phyloP scores from a whole-genome alignment of 805 yeast species.

The Candida adriatica region DNA sequence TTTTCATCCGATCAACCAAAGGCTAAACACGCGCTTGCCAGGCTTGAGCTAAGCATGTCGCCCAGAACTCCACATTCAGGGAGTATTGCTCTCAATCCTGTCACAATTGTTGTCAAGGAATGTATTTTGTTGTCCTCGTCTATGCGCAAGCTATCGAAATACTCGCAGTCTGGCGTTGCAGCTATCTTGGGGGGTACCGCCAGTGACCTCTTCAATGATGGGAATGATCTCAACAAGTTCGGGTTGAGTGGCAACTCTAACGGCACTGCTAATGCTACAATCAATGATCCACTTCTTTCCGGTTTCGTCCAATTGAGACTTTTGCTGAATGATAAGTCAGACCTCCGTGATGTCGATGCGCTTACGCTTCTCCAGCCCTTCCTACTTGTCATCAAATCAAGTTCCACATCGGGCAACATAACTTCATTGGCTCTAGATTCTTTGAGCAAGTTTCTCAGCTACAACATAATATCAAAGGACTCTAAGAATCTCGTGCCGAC shows the following conservation, averaged over 20 bases:
- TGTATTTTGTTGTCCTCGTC: constrained; percentile 81
- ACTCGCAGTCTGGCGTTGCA: constrained; percentile 75
- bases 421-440: constrained; percentile 78
- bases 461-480: constrained; percentile 51
- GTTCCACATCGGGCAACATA: constrained; percentile 78
- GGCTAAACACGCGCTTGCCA: no score
- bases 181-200: constrained; percentile 68
- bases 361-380: constrained; percentile 81
- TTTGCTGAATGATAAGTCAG: constrained; percentile 50
- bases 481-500: constrained; percentile 52
- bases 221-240: constrained; percentile 30
- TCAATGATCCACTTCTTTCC: constrained; percentile 58
- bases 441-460: constrained; percentile 63
- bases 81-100: constrained; percentile 54
- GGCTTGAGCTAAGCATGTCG: constrained; percentile 1
- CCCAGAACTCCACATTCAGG: constrained; percentile 2
- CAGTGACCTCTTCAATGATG: constrained; percentile 41
- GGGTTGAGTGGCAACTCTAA: constrained; percentile 13
- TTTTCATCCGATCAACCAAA: no score
- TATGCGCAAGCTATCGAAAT: constrained; percentile 80
- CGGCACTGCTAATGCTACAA: constrained; percentile 19
- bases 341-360: constrained; percentile 55
- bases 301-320: constrained; percentile 76
- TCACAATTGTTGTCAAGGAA: constrained; percentile 80
- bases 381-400: constrained; percentile 71